These are phyloP conservation scores for Colletotrichum zoysiae DNA, from an alignment of 2,329 filamentous ascomycete species.

Conservation along the genomic window DNA sequence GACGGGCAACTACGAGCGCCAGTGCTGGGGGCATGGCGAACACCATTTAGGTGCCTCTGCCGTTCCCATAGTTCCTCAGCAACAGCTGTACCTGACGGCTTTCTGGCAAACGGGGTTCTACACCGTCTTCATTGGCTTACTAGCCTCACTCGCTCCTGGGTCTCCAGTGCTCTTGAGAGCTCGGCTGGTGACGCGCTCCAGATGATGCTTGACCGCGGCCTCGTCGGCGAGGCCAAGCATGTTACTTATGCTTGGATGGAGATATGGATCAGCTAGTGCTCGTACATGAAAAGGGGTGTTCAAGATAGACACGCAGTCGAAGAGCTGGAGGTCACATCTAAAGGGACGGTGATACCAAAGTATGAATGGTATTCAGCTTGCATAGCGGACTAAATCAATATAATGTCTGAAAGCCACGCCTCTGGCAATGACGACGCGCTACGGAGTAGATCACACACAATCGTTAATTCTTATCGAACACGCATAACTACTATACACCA, in stretches of 20 bases:
- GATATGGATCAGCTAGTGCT: slow-evolving; percentile 59
- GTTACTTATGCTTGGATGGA: slow-evolving; percentile 71
- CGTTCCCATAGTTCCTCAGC: slow-evolving; percentile 63
- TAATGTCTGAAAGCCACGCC: not conserved
- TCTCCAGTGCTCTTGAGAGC: slow-evolving; percentile 62
- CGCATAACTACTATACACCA: not conserved
- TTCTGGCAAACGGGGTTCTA: slow-evolving; percentile 70
- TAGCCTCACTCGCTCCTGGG: slow-evolving; percentile 71
- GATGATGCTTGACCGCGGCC: slow-evolving; percentile 64
- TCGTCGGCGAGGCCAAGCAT: slow-evolving; percentile 72
- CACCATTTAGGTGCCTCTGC: slow-evolving; percentile 70
- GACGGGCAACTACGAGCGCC: slow-evolving; percentile 66
- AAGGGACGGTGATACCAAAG: too few species aligned
- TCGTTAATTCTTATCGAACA: not conserved
- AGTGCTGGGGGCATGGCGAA: slow-evolving; percentile 69
- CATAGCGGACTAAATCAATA: too few species aligned
- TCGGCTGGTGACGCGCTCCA: slow-evolving; percentile 68
- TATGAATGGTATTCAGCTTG: too few species aligned
- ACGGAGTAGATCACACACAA: not conserved
- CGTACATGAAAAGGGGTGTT: not conserved
- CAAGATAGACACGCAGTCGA: not conserved
- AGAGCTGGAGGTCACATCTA: not conserved
- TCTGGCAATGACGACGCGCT: not conserved
- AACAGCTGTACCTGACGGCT: slow-evolving; percentile 70
- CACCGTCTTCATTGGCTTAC: slow-evolving; percentile 52